Evolutionary conservation across 116 monocot species (phyloP), one percentile per base, ranked within the genome.

Genomic region (Posidonia oceanica): DNA sequence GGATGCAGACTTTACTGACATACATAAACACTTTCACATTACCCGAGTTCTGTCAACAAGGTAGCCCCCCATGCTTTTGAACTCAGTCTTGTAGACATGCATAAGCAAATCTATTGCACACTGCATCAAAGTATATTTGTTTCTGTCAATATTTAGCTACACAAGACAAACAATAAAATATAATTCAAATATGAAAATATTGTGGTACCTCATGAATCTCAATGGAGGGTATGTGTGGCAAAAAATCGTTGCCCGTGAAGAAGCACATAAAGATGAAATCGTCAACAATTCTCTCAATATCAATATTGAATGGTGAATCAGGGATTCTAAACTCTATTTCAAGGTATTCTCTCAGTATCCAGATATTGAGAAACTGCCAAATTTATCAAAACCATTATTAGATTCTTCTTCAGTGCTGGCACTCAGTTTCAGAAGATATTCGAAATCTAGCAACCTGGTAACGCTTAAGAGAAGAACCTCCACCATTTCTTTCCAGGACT

Each of bases 241-340:
- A 22, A 37, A 83, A 83, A 48, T 83, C 83, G 69, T 83, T 83
- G 39, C 83, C 83, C 3, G 42, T 21, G 18, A 83, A 66, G 37
- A 83, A 76, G 22, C 65, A 78, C 14, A 83, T 73, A 58, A 78
- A 79, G 1, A 83, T 56, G 29, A 79, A 83, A 59, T 83, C 83
- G 76, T 83, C 79, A 0, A 83, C 68, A 4, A 79, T 52, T 20
- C 75, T 71, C 55, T 83, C 83, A 0, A 83, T 36, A 54, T 83
- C 83, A 23, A 67, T 52, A 3, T 39, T 7, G 13, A 53, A 23
- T 16, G 22, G 7, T 13, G 53, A 16, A 7, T 75, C 66, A 15
- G 57, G 52, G 40, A 61, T 64, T 63, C 15, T 69, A 37, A 79
- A 53, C 21, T 79, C 79, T 0, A 77, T 64, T 69, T 76, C 76